Evolutionary conservation across 2,329 filamentous ascomycete genomes (phyloP), one percentile per base, ranked within the genome.

Genomic region (Hypoxylon sp.): DNA sequence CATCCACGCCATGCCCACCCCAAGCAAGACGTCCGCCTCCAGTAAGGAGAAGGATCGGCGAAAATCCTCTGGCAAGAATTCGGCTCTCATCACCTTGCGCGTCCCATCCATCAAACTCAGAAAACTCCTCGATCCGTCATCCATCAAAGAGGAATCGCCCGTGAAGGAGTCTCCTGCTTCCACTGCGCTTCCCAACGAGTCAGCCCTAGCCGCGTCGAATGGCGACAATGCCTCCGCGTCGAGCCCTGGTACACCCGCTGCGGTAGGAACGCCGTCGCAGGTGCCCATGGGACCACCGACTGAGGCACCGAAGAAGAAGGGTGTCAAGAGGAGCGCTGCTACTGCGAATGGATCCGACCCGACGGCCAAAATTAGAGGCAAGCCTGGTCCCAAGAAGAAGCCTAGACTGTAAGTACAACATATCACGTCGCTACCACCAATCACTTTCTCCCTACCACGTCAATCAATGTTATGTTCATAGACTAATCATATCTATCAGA

Each of bases 341-440:
- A 88, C 85, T 60, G 85, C 84, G 64, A 91, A 92, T 81, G 85
- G 89, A 77, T 80, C 81, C 67, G 75, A 84, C 81, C 80, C 82
- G 79, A 75, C 80, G 82, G 75, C 90, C n/a, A 94, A 92, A 80
- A 85, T 90, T 60, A 85, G 93, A 78, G 92, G 92, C 77, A 97
- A 97, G 83, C 95, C 96, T 5, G 95, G 95, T 5, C 95, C 95
- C 0, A 98, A 98, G 88, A 97, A 98, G 89, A 97, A 97, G 84
- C 90, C 92, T 72, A 90, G 92, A 85, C 82, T 97, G 95, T 98
- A 91, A 83, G 94, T 91, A 60, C 25, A 52, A 25, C 11, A 2
- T 17, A 60, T 28, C 60, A 62, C n/a, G 34, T 30, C 21, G 32
- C 46, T 28, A 43, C 49, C 10, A 19, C 43, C 23, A 41, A 45